phyloP scores from a whole-genome alignment of 345 rosid species.

The Boechera retrofracta region DNA sequence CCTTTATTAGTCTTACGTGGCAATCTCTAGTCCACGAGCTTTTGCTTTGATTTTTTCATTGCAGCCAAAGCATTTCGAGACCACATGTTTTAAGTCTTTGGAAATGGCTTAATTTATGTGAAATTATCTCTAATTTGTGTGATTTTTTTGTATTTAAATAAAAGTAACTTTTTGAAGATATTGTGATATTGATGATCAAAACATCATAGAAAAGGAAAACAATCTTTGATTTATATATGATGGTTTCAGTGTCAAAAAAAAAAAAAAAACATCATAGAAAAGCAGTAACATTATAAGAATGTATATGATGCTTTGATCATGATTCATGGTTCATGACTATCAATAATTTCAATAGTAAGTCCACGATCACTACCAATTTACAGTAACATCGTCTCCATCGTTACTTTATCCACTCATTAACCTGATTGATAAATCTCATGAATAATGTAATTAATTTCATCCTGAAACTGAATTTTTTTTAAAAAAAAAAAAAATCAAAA shows the following conservation, averaged over 20 bases:
- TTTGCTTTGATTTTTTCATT: slow-evolving; percentile 12
- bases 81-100: slow-evolving; percentile 10
- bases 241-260: too few relatives aligned
- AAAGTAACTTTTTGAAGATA: neutral
- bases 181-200: neutral
- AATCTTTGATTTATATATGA: too few relatives aligned
- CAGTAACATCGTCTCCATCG: neutral
- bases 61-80: slow-evolving; percentile 29
- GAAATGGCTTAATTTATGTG: neutral
- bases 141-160: too few relatives aligned
- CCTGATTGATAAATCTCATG: neutral
- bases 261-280: too few relatives aligned
- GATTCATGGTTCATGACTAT: neutral
- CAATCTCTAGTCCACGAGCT: slow-evolving; percentile 50
- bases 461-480: neutral
- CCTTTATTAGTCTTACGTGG: slow-evolving; percentile 43
- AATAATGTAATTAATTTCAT: too few relatives aligned
- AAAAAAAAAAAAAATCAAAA: too few relatives aligned
- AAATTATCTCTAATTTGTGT: neutral
- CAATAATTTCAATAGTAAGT: neutral
- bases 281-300: neutral
- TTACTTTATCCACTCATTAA: neutral
- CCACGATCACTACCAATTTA: neutral
- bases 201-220: neutral
- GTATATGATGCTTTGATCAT: too few relatives aligned